Conservation (phyloP, 2,329 filamentous ascomycete genomes). For the Myriangium duriaei region DNA sequence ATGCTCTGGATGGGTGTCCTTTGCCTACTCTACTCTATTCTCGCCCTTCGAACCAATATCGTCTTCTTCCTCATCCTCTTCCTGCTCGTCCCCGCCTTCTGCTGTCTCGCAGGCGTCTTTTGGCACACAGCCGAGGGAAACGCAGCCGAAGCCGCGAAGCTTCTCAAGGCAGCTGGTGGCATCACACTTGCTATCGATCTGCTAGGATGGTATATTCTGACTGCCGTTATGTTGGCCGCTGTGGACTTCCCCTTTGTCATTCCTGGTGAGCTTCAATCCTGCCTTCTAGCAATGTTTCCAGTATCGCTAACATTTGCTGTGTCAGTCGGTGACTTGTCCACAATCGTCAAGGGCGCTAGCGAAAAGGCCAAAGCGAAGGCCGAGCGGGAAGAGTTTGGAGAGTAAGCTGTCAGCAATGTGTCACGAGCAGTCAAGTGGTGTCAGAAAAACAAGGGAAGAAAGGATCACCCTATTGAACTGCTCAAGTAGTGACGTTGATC, state of each 20-base stretch:
- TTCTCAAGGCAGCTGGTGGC: conserved; percentile 34
- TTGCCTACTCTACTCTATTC: conserved; percentile 54
- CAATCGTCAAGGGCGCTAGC: conserved; percentile 32
- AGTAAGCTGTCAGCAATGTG: too few species aligned
- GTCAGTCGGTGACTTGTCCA: conserved; percentile 33
- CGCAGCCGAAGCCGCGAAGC: conserved; percentile 19
- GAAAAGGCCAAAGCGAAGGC: conserved; percentile 22
- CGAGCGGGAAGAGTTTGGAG: conserved; percentile 14
- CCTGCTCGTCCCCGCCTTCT: conserved; percentile 47
- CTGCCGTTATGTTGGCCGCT: conserved; percentile 40
- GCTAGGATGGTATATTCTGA: conserved; percentile 42
- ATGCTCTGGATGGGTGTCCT: conserved; percentile 55
- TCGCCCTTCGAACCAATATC: conserved; percentile 58
- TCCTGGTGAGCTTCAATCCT: conserved; percentile 24
- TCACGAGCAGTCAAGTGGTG: too few species aligned
- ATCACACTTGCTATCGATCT: conserved; percentile 36
- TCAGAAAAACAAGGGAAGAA: too few species aligned
- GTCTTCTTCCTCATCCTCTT: conserved; percentile 60
- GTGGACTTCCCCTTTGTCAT: conserved; percentile 42
- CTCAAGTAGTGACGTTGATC: too few species aligned
- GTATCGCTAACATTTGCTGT: background rate
- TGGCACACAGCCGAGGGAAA: conserved; percentile 40
- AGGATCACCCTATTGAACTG: too few species aligned
- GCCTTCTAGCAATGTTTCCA: background rate
- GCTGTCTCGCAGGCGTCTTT: conserved; percentile 47